These are phyloP conservation scores for Sarocladium kiliense DNA, from an alignment of 2,329 filamentous ascomycete species.

Conservation along the genomic window DNA sequence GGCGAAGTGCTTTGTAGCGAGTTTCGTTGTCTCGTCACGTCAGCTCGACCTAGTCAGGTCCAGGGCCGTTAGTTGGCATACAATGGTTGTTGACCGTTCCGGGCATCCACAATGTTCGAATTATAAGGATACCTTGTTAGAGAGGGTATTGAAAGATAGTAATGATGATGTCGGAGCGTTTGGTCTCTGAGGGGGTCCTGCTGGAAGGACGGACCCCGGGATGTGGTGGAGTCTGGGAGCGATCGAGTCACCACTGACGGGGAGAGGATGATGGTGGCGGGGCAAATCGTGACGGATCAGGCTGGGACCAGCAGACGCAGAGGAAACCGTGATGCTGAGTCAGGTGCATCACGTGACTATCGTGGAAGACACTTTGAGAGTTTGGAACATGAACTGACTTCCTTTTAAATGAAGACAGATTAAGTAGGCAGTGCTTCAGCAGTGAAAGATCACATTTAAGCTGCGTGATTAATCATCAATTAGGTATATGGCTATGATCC, in stretches of 20 bases:
- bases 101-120: neutral
- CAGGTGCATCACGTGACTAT: neutral
- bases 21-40: neutral
- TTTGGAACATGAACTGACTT: too few relatives aligned
- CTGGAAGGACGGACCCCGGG: neutral
- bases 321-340: neutral
- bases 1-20: conserved; percentile 2
- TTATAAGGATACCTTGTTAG: neutral
- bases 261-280: neutral
- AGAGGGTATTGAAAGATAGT: neutral
- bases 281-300: conserved; percentile 9
- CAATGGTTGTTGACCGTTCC: neutral
- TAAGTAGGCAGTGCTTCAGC: too few relatives aligned
- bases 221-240: neutral
- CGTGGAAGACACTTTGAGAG: too few relatives aligned
- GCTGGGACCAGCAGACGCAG: neutral
- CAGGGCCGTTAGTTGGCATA: neutral
- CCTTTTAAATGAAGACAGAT: too few relatives aligned
- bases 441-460: too few relatives aligned
- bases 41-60: neutral
- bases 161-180: conserved; percentile 2
- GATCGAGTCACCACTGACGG: conserved; percentile 1
- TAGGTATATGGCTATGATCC: conserved; percentile 11
- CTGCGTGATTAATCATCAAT: too few relatives aligned
- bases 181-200: conserved; percentile 4